Evolutionary conservation across 1,139 yeast genomes (phyloP), one percentile per base, ranked within the genome.

Genomic region (Zygoascus meyerae): DNA sequence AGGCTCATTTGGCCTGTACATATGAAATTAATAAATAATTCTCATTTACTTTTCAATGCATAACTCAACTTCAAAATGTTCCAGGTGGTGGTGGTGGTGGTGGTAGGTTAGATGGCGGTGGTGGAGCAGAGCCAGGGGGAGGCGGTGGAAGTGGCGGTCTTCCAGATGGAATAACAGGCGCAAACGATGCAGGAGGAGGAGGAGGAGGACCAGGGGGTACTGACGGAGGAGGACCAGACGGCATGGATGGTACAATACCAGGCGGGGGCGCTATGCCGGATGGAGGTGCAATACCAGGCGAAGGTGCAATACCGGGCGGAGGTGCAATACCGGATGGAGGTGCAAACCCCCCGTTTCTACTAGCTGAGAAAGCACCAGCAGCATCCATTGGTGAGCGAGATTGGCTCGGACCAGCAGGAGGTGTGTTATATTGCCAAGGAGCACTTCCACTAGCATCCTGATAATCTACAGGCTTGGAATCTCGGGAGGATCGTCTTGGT

Each of bases 141-240:
- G 56, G 52, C 2, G 55, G 52, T 18, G 52, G 50, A 21, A 52
- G 42, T 15, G 46, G 46, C 5, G 46, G 39, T 10, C 52, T 49
- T 3, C 57, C 53, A 41, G 57, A 50, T 31, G 60, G 56, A 26
- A 60, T 57, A 5, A 64, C 58, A n/a, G 57, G 57, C 21, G 44
- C 45, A 5, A 55, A 48, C 5, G 54, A 42, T 3, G 51, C 52
- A 18, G 52, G 52, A 11, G 64, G 59, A 14, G 60, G 59, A 21
- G 63, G 58, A 28, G 62, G 55, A 18, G 61, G 54, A 17, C 48
- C 51, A 17, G 54, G 53, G 15, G 62, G 49, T 5, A 48, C 46
- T 9, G 52, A 52, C 36, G 49, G 42, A 3, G 48, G 52, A 11
- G 48, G 54, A 16, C 44, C 53, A 28, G 48, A 48, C 40, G 51